These are phyloP conservation scores for Agrocybe praecox DNA, from an alignment of 768 basidiomycete genomes.

Conservation along the genomic window DNA sequence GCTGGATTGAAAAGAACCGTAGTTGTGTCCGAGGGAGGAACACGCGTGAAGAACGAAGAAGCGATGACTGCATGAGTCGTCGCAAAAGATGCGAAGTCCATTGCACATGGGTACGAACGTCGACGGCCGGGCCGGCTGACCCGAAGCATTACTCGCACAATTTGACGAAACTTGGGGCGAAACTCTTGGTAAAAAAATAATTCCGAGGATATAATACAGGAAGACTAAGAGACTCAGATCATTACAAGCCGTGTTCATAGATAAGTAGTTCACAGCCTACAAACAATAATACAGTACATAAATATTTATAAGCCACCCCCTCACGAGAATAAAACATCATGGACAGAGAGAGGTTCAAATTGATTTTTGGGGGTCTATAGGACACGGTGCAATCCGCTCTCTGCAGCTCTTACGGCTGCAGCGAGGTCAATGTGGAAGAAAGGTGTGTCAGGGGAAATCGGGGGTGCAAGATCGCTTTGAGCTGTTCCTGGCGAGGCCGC, in stretches of 20 bases:
- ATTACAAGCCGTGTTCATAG: background rate
- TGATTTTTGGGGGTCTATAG: background rate
- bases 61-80: background rate
- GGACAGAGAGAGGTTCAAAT: background rate
- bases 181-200: too few relatives aligned
- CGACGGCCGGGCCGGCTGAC: background rate
- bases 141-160: background rate
- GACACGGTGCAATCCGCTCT: constrained; percentile 38
- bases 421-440: constrained; percentile 92
- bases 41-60: constrained; percentile 5
- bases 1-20: constrained; percentile 19
- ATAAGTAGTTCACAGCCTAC: background rate
- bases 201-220: too few relatives aligned
- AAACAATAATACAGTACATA: background rate
- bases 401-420: constrained; percentile 71
- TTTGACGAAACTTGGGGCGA: too few relatives aligned
- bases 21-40: background rate
- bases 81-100: background rate
- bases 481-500: constrained; percentile 14
- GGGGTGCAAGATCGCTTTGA: constrained; percentile 35
- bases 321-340: background rate
- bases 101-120: background rate
- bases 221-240: background rate
- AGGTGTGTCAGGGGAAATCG: constrained; percentile 58
- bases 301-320: background rate